Conservation (phyloP, 2,329 filamentous ascomycete species). For the Fusarium scirpi region DNA sequence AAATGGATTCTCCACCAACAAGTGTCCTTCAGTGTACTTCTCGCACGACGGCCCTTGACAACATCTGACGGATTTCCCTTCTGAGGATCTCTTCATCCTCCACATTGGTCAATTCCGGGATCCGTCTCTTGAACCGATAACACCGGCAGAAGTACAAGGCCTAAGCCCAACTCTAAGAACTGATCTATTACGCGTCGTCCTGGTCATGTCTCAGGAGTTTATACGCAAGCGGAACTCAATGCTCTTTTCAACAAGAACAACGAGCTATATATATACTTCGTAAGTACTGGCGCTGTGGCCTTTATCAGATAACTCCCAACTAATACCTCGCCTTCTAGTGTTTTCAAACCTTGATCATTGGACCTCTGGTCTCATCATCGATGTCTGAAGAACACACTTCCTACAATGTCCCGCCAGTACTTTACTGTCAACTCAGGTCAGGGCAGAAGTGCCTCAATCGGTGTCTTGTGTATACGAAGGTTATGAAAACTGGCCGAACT, state of each 20-base stretch:
- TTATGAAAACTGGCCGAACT: not conserved
- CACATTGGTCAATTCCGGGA: not conserved
- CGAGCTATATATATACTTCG: not conserved
- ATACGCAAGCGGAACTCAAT: not conserved
- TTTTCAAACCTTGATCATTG: not conserved
- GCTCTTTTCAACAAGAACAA: not conserved
- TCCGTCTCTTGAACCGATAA: not conserved
- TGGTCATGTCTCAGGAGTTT: too few species aligned
- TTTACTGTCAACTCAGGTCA: not conserved
- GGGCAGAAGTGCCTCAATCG: too few species aligned
- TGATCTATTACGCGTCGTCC: too few species aligned
- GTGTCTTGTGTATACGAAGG: too few species aligned
- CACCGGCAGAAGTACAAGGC: not conserved
- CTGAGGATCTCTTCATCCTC: not conserved
- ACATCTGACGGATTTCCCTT: not conserved
- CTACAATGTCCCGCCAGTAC: not conserved
- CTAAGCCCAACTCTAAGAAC: too few species aligned
- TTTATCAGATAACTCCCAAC: not conserved
- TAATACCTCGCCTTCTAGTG: not conserved
- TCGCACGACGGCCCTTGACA: not conserved
- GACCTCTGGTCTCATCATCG: not conserved
- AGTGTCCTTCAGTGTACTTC: not conserved
- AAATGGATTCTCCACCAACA: not conserved
- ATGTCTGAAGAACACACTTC: not conserved
- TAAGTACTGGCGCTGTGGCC: rapidly evolving